Evolutionary conservation across 106 monocot species (phyloP), one percentile per base, ranked within the genome.

Genomic region (Amphibolis antarctica): DNA sequence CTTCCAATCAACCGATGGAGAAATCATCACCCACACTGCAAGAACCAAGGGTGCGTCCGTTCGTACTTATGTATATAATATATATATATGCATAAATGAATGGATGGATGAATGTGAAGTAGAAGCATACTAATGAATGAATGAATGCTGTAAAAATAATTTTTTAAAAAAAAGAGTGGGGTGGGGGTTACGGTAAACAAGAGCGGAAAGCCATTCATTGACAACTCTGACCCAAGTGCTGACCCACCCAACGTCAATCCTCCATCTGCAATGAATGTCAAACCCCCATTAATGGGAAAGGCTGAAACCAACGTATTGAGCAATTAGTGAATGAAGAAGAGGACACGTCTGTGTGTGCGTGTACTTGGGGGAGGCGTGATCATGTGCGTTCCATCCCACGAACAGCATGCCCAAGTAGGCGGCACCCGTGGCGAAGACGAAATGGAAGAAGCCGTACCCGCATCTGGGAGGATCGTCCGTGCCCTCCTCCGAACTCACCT

Each of bases 331-430:
- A 54, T 36, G 36, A 12, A n/a, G 9, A 54, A 31, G 42, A 5
- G 55, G n/a, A n/a, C 18, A 46, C 4, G 30, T 28, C 17, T 29
- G 30, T 58, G 15, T 49, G 24, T 4, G 44, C 60, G 44, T 71
- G 78, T 73, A 96, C 94, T 78, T 89, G 52, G 63, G 55, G 79
- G 86, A 83, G 29, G 72, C 78, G 43, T 89, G 79, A 44, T n/a
- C n/a, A n/a, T 86, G 76, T 12, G 48, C 64, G 67, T 86, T 82
- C 89, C 94, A 96, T 49, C 89, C 82, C 28, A 89, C 60, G 66
- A 96, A 84, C 15, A 96, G 68, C 94, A 96, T 96, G 17, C 75
- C 94, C 42, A 96, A 89, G 74, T 96, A 96, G 79, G 86, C 84
- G 1, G 86, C 78, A 12, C 84, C 94, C 84, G 86, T 79, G 47